Conservation (phyloP, 345 rosid species). For the Gossypium herbaceum region DNA sequence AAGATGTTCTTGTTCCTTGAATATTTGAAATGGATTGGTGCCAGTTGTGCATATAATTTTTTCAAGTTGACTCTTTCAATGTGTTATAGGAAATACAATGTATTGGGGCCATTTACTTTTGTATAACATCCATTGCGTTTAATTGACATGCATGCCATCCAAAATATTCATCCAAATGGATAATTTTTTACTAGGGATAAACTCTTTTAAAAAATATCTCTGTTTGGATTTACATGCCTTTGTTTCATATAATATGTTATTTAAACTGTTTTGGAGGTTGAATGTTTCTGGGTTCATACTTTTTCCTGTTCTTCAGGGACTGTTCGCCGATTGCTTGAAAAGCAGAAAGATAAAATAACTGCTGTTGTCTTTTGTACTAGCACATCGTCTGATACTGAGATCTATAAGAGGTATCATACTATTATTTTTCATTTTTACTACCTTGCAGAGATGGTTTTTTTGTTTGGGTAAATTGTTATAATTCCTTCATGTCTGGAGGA, state of each 20-base stretch:
- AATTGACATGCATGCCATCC: background rate
- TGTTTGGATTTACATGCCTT: background rate
- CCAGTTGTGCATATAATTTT: background rate
- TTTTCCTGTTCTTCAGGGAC: conserved; percentile 60
- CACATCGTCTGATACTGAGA: conserved; percentile 83
- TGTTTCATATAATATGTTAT: conserved; percentile 5
- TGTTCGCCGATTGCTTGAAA: conserved; percentile 87
- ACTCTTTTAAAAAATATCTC: background rate
- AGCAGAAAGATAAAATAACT: conserved; percentile 73
- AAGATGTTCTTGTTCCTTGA: background rate
- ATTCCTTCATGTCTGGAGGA: conserved; percentile 1
- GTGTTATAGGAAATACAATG: background rate
- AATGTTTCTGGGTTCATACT: conserved; percentile 9
- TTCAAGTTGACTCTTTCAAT: background rate
- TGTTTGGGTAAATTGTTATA: conserved; percentile 10
- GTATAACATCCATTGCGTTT: background rate
- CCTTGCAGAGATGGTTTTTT: conserved; percentile 7
- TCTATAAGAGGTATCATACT: conserved; percentile 70
- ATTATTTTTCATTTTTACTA: conserved; percentile 5
- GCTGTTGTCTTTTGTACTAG: conserved; percentile 93
- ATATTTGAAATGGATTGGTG: background rate
- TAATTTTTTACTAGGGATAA: background rate
- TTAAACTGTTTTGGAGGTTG: conserved; percentile 8
- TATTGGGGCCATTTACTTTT: background rate
- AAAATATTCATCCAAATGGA: background rate